phyloP scores from a whole-genome alignment of 352 stramenopile genomes.

The Phytophthora lateralis region DNA sequence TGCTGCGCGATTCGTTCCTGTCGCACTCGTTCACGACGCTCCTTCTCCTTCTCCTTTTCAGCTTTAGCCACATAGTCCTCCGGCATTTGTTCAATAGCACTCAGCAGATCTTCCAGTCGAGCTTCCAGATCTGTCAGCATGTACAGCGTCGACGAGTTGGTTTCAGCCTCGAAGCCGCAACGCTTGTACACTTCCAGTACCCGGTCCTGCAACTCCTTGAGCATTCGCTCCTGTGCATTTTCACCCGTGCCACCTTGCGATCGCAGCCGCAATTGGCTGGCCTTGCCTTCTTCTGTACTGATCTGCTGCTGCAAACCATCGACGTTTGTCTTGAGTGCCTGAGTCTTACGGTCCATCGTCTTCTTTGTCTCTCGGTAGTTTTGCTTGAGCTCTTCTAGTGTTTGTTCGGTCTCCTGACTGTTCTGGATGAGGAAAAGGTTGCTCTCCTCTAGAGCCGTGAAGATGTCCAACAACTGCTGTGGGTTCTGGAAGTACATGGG shows the following conservation, averaged over 20 bases:
- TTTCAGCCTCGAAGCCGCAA: constrained; percentile 93
- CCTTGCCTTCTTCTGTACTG: constrained; percentile 81
- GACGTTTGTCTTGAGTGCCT: constrained; percentile 89
- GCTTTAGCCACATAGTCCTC: constrained; percentile 93
- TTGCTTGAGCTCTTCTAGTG: constrained; percentile 94
- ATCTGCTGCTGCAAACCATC: constrained; percentile 92
- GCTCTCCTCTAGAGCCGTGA: constrained; percentile 93
- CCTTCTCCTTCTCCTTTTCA: constrained; percentile 96
- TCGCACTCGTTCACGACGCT: constrained; percentile 90
- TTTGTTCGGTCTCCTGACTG: constrained; percentile 95
- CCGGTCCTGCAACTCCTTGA: constrained; percentile 90
- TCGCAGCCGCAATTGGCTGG: constrained; percentile 69
- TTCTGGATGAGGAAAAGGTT: constrained; percentile 97
- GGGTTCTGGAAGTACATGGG: constrained; percentile 96
- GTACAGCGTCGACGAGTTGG: constrained; percentile 91
- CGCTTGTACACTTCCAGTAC: constrained; percentile 91
- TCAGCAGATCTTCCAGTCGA: constrained; percentile 91
- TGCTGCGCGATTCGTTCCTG: constrained; percentile 93
- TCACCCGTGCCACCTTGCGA: constrained; percentile 76
- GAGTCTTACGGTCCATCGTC: constrained; percentile 89
- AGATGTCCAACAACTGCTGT: constrained; percentile 94
- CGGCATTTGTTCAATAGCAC: constrained; percentile 92
- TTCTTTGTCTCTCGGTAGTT: constrained; percentile 91
- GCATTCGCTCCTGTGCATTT: constrained; percentile 89
- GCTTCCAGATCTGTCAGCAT: constrained; percentile 95